Evolutionary conservation across 2,329 filamentous ascomycete species (phyloP), one percentile per base, ranked within the genome.

Genomic region (Grosmannia serpens): DNA sequence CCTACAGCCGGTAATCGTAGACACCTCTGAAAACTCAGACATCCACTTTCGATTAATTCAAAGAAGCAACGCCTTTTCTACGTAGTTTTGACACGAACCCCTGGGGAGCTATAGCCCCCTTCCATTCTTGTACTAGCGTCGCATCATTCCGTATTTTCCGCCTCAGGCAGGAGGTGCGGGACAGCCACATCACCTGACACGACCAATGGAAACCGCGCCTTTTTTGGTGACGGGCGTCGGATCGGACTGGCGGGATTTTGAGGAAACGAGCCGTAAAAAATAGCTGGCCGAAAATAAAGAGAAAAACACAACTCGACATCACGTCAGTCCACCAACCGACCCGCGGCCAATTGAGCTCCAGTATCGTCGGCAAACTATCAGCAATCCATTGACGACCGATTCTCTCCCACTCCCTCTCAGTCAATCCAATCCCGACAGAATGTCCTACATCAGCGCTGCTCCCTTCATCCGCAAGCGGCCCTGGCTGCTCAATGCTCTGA

Each of bases 391-490:
- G 24, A 15, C 53, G 53, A 31, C 24, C 9, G 11, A 29, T 20
- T 38, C 33, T 7, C 26, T 38, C 26, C 20, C 29, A 9, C 51
- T n/a, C 15, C 29, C n/a, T 35, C 10, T 35, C 22, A 7, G 8
- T 17, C 20, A 24, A 47, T 38, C 17, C 29, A 35, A 20, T 24
- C n/a, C 41, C 20, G 31, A 50, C 11, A 50, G 6, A 8, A 68
- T 89, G 86, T 86, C 85, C 73, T 81, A 83, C 70, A 83, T 83
- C 64, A 86, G 79, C 70, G 81, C 90, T 74, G 83, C 87, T 69
- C 87, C 83, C 67, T 91, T 84, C 71, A 83, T 96, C 71, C 71
- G 84, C 71, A 87, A 87, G 80, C 86, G 91, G 70, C 91, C 92
- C 66, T 96, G 89, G 89, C 84, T 97, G 70, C 77, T 79, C 74